Evolutionary conservation across 192 early-diverging fungal species (phyloP).

Genomic region (Backusella liffmaniae): DNA sequence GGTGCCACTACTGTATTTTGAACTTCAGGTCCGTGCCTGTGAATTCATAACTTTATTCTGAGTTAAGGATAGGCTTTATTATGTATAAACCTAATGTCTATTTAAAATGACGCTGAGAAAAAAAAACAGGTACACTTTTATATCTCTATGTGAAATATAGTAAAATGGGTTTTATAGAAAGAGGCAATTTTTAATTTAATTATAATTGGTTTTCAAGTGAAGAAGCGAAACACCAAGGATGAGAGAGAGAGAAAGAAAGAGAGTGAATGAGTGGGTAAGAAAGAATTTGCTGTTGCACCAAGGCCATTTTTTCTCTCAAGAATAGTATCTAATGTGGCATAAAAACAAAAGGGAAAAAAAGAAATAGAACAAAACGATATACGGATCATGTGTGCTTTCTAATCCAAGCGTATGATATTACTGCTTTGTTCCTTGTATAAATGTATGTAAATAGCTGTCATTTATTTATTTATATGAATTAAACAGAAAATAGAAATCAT

Average conservation of each 20-base stretch:
- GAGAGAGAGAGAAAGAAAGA: not conserved
- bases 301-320: not conserved
- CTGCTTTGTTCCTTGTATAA: not conserved
- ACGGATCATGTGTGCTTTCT: not conserved
- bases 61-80: not conserved
- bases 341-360: not conserved
- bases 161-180: not conserved
- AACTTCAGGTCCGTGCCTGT: constrained; percentile 2
- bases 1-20: not conserved
- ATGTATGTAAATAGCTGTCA: not conserved
- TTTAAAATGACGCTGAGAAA: constrained; percentile 7
- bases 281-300: not conserved
- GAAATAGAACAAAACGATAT: not conserved
- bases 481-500: too few relatives aligned
- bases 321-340: not conserved
- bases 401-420: not conserved
- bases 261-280: not conserved
- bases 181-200: not conserved
- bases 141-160: not conserved
- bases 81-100: not conserved
- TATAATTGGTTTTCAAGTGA: not conserved
- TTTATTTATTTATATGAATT: not conserved
- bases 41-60: not conserved
- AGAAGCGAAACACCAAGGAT: too few relatives aligned
- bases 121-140: not conserved